Conservation (phyloP, 176 grass and related monocot genomes). For the Melocanna baccifera region DNA sequence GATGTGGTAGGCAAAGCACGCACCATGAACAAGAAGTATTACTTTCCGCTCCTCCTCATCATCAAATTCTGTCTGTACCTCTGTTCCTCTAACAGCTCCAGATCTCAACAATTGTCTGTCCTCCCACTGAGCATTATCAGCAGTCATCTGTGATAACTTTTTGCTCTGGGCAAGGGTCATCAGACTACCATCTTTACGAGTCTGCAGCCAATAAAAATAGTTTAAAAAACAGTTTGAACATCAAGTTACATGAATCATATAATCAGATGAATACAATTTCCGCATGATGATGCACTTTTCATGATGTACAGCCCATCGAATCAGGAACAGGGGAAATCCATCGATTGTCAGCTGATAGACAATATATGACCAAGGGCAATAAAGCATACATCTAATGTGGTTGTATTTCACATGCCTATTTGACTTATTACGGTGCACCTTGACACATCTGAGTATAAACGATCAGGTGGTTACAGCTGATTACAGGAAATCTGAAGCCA, state of each 20-base stretch:
- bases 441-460: neutral
- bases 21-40: constrained; percentile 99
- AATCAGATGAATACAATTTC: constrained; percentile 5
- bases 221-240: constrained; percentile 2
- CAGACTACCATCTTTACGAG: constrained; percentile 77
- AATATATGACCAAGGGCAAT: neutral
- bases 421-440: neutral
- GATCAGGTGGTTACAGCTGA: neutral
- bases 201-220: constrained; percentile 50
- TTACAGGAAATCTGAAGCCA: constrained; percentile 18
- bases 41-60: constrained; percentile 99
- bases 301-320: neutral
- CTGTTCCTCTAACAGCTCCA: constrained; percentile 94
- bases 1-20: constrained; percentile 6
- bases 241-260: neutral
- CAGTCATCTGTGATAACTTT: constrained; percentile 94
- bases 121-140: constrained; percentile 99
- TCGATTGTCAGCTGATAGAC: neutral
- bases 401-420: constrained; percentile 2
- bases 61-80: constrained; percentile 96
- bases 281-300: constrained; percentile 4
- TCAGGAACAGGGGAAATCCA: neutral
- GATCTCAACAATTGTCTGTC: constrained; percentile 94
- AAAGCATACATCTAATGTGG: neutral
- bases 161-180: constrained; percentile 98